A percentile compares a stretch with the other conserved stretches of the same genome.
phyloP scores from a whole-genome alignment of 2,329 filamentous ascomycete species.

The Biscogniauxia sp. region DNA sequence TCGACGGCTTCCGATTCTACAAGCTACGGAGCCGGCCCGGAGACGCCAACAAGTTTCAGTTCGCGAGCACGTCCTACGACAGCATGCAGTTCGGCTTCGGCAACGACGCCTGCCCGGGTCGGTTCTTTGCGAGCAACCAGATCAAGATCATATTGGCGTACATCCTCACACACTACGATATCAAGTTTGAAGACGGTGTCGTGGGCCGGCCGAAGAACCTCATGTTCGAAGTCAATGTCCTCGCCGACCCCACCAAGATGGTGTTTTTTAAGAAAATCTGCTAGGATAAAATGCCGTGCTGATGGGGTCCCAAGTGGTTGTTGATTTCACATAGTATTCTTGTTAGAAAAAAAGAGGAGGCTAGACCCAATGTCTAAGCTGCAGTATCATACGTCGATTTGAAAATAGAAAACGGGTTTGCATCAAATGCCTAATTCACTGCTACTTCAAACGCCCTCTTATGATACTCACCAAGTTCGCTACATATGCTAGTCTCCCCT shows the following conservation, averaged over 20 bases:
- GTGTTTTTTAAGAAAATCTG: slow-evolving; percentile 26
- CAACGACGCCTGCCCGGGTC: slow-evolving; percentile 38
- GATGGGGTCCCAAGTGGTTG: background rate
- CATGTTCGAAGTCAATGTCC: slow-evolving; percentile 31
- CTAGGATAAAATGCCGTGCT: background rate
- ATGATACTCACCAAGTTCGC: no score
- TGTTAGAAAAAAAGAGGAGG: no score
- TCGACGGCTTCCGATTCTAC: slow-evolving; percentile 31
- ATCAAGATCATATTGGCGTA: slow-evolving; percentile 35
- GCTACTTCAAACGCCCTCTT: no score
- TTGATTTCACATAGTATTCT: no score
- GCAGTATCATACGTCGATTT: no score
- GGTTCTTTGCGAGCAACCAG: slow-evolving; percentile 40
- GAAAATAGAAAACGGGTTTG: no score
- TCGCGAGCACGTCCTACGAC: slow-evolving; percentile 33
- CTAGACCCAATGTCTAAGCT: no score
- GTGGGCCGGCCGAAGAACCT: slow-evolving; percentile 25
- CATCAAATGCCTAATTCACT: no score
- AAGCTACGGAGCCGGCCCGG: slow-evolving; percentile 23
- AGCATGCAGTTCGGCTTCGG: slow-evolving; percentile 39
- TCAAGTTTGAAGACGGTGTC: slow-evolving; percentile 24
- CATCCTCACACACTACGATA: slow-evolving; percentile 26
- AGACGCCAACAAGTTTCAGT: slow-evolving; percentile 30
- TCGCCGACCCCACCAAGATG: slow-evolving; percentile 25
- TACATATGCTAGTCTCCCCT: no score